Evolutionary conservation across 2,329 filamentous ascomycete genomes (phyloP).

Genomic region (Purpureocillium takamizusanense): DNA sequence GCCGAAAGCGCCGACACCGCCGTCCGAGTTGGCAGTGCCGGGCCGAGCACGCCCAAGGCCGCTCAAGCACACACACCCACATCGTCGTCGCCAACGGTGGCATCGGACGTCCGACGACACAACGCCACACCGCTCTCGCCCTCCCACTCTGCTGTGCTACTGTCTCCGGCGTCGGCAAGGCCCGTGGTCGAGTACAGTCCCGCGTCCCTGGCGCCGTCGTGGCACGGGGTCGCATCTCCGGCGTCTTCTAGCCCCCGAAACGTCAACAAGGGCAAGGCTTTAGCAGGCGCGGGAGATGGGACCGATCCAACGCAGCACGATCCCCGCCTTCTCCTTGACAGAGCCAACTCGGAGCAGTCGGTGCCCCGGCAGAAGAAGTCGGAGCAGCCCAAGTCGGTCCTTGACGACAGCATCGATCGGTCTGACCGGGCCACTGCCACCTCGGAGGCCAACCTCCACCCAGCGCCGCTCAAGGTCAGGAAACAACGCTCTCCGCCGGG

Average conservation of each 20-base stretch:
- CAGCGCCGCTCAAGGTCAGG: slow-evolving; percentile 14
- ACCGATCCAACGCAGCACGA: no score
- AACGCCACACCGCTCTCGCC: background rate
- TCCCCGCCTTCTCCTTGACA: no score
- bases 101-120: no score
- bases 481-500: background rate
- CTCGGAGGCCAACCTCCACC: slow-evolving; percentile 12
- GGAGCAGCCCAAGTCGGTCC: no score
- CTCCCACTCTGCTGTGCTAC: background rate
- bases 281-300: no score
- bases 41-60: background rate
- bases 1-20: slow-evolving; percentile 10
- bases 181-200: slow-evolving; percentile 7
- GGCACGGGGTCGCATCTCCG: background rate
- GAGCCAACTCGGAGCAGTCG: no score
- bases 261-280: no score
- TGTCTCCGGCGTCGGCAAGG: background rate
- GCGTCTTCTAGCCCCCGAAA: no score
- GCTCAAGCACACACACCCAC: background rate
- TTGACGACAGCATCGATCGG: no score
- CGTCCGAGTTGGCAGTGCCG: background rate
- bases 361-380: no score
- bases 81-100: background rate
- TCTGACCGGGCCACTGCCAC: background rate
- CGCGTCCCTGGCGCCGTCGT: background rate